These are phyloP conservation scores for Suillus plorans DNA, from an alignment of 768 basidiomycete species.

Conservation along the genomic window DNA sequence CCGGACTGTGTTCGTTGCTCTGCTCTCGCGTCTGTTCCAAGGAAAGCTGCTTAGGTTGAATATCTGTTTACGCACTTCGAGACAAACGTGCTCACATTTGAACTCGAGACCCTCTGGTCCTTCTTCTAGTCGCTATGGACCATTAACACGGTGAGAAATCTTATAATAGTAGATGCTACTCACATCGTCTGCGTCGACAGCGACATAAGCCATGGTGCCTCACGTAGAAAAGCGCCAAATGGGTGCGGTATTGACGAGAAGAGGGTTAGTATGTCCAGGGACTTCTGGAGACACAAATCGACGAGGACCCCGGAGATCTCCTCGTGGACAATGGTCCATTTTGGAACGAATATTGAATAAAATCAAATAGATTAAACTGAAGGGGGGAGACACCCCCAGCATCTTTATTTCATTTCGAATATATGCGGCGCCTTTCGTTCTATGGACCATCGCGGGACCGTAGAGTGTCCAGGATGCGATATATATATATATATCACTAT, in stretches of 20 bases:
- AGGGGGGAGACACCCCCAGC: too few species aligned
- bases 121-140: constrained; percentile 55
- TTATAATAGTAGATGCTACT: constrained; percentile 17
- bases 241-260: neutral
- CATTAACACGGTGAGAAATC: neutral
- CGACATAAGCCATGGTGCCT: constrained; percentile 62
- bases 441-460: constrained; percentile 40
- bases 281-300: neutral
- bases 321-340: neutral
- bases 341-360: too few species aligned
- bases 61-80: neutral
- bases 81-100: constrained; percentile 48
- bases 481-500: constrained; percentile 47
- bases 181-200: constrained; percentile 72
- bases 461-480: constrained; percentile 52
- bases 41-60: constrained; percentile 46
- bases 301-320: neutral
- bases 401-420: constrained; percentile 17
- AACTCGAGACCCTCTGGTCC: constrained; percentile 71
- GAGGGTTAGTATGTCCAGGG: neutral
- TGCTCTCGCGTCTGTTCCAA: constrained; percentile 43
- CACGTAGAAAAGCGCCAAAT: neutral
- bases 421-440: constrained; percentile 34
- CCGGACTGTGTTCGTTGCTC: constrained; percentile 24
- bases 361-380: too few species aligned